Percentiles rank a stretch among this genome's conserved stretches.
phyloP scores from a whole-genome alignment of 495 filamentous ascomycete species.

The Tuber brumale region DNA sequence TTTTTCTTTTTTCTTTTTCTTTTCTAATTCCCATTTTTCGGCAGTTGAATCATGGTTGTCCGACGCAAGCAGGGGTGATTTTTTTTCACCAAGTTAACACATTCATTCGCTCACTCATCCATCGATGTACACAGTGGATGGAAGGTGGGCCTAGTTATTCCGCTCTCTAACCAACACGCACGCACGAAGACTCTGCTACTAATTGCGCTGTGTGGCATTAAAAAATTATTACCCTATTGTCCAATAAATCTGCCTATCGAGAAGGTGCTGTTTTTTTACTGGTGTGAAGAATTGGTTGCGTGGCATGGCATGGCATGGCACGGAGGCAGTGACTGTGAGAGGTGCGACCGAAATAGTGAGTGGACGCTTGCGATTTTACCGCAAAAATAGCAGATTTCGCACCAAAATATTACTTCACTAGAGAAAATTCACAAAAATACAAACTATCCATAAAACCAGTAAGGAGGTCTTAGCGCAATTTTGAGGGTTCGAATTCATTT shows the following conservation, averaged over 20 bases:
- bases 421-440: too few relatives aligned
- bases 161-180: background rate
- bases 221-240: background rate
- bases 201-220: background rate
- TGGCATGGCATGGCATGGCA: background rate
- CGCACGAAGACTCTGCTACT: background rate
- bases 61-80: background rate
- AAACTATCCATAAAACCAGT: too few relatives aligned
- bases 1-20: background rate
- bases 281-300: background rate
- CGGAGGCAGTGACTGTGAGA: background rate
- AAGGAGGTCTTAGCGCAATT: too few relatives aligned
- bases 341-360: background rate
- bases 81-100: background rate
- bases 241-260: background rate
- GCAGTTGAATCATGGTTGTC: background rate
- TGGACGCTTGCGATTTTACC: too few relatives aligned
- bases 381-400: too few relatives aligned
- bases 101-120: background rate
- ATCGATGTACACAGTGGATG: background rate
- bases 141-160: background rate
- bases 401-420: too few relatives aligned
- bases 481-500: too few relatives aligned
- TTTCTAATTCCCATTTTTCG: background rate
- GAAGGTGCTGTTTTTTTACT: background rate